phyloP scores from a whole-genome alignment of 495 filamentous ascomycete genomes.

The Aspergillus affinis region DNA sequence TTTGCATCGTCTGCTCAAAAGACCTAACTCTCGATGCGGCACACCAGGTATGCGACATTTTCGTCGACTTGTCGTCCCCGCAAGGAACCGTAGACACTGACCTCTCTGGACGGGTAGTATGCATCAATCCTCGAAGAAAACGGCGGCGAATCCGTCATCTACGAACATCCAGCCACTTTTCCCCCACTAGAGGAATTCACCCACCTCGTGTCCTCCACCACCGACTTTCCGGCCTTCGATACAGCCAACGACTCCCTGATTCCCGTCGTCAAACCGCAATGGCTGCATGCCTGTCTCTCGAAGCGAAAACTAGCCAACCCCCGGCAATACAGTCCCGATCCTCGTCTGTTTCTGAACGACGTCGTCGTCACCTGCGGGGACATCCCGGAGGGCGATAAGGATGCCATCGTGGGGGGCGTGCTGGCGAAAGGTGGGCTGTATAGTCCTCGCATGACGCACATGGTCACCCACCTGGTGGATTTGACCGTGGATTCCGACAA shows the following conservation, averaged over 20 bases:
- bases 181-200: slow-evolving; percentile 62
- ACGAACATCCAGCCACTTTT: slow-evolving; percentile 42
- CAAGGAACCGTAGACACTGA: slow-evolving; percentile 1
- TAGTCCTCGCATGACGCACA: slow-evolving; percentile 61
- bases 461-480: slow-evolving; percentile 87
- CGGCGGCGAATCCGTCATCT: slow-evolving; percentile 52
- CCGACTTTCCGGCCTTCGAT: slow-evolving; percentile 83
- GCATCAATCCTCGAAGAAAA: slow-evolving; percentile 45
- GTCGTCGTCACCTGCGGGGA: slow-evolving; percentile 75
- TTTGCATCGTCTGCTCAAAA: slow-evolving; percentile 47
- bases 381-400: slow-evolving; percentile 84
- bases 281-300: slow-evolving; percentile 67
- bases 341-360: slow-evolving; percentile 82
- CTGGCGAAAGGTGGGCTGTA: slow-evolving; percentile 86
- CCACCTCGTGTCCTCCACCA: slow-evolving; percentile 80
- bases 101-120: slow-evolving; percentile 24
- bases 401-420: slow-evolving; percentile 87
- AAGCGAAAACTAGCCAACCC: slow-evolving; percentile 73
- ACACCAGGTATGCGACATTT: slow-evolving; percentile 36
- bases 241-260: slow-evolving; percentile 69
- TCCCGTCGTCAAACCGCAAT: slow-evolving; percentile 79
- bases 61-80: not conserved
- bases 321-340: slow-evolving; percentile 85
- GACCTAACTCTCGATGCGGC: slow-evolving; percentile 45
- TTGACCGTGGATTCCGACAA: slow-evolving; percentile 72